A percentile compares a stretch with the other conserved stretches of the same genome.
Conservation (phyloP, 257 asterid species). For the Nicotiana tomentosiformis region DNA sequence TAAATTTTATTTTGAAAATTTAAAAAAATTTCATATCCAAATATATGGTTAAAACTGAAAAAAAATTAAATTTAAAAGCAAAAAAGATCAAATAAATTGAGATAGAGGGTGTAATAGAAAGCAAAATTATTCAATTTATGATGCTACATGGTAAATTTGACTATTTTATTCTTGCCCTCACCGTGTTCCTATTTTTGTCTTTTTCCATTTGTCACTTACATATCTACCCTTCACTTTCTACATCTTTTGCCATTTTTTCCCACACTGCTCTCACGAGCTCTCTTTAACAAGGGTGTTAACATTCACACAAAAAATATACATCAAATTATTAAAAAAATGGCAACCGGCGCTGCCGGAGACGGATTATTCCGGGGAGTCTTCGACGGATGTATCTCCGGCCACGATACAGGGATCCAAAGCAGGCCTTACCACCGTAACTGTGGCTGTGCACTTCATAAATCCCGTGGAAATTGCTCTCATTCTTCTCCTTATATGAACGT, state of each 20-base stretch:
- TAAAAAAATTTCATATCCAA: no score
- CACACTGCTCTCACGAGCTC: neutral
- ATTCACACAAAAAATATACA: neutral
- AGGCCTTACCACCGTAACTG: slow-evolving; percentile 76
- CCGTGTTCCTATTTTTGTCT: neutral
- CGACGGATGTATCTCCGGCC: slow-evolving; percentile 53
- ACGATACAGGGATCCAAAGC: slow-evolving; percentile 42
- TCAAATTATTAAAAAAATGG: slow-evolving; percentile 24
- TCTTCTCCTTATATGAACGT: slow-evolving; percentile 24
- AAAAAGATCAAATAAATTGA: no score
- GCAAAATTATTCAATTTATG: no score
- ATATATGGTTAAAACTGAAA: no score
- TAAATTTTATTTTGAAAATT: no score
- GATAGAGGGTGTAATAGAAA: no score
- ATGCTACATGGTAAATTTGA: no score
- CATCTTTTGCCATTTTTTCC: neutral
- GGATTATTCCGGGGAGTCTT: slow-evolving; percentile 40
- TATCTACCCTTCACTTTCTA: neutral
- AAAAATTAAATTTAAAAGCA: no score
- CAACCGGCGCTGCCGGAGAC: slow-evolving; percentile 59
- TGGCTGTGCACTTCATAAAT: slow-evolving; percentile 56
- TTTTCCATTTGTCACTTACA: neutral
- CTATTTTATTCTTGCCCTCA: no score
- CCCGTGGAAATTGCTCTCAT: slow-evolving; percentile 41
- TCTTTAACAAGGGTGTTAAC: neutral